Conservation (phyloP, 257 asterid species). For the Craterostigma plantagineum region DNA sequence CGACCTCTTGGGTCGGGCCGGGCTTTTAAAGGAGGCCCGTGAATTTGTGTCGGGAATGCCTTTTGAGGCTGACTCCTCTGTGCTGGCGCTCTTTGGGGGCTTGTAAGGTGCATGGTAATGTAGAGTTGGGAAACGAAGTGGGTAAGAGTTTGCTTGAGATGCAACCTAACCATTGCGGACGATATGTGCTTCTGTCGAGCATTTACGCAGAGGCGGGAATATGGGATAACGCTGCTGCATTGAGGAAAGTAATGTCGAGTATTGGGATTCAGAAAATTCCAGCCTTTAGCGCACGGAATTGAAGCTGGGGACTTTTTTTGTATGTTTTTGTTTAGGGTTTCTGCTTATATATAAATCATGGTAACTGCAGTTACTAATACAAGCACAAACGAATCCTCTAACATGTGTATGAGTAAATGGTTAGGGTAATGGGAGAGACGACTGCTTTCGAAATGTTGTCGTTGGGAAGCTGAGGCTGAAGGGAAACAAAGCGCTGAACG, state of each 20-base stretch:
- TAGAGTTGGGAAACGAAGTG: conserved; percentile 51
- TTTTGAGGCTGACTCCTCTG: conserved; percentile 62
- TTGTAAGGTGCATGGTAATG: conserved; percentile 57
- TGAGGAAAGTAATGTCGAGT: conserved; percentile 46
- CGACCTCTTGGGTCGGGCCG: conserved; percentile 77
- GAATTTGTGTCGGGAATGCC: conserved; percentile 54
- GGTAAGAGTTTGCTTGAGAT: conserved; percentile 35
- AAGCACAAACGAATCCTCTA: too few species aligned
- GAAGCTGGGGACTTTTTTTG: conserved; percentile 4
- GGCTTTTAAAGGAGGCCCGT: conserved; percentile 47
- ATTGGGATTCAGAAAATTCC: conserved; percentile 63
- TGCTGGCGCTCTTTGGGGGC: conserved; percentile 65
- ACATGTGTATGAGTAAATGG: too few species aligned
- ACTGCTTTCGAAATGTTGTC: too few species aligned
- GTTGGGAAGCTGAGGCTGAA: too few species aligned
- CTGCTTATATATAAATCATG: too few species aligned
- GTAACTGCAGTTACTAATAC: too few species aligned
- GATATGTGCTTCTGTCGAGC: conserved; percentile 48
- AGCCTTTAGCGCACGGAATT: conserved; percentile 36
- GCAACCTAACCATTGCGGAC: conserved; percentile 52
- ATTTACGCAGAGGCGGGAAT: conserved; percentile 59
- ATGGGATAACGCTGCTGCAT: conserved; percentile 60
- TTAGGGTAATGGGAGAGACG: too few species aligned
- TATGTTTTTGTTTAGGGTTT: too few species aligned
- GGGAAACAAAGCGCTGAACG: too few species aligned